These are phyloP conservation scores for Uromyces viciae-fabae DNA, from an alignment of 1,284 basidiomycete genomes.

Conservation along the genomic window DNA sequence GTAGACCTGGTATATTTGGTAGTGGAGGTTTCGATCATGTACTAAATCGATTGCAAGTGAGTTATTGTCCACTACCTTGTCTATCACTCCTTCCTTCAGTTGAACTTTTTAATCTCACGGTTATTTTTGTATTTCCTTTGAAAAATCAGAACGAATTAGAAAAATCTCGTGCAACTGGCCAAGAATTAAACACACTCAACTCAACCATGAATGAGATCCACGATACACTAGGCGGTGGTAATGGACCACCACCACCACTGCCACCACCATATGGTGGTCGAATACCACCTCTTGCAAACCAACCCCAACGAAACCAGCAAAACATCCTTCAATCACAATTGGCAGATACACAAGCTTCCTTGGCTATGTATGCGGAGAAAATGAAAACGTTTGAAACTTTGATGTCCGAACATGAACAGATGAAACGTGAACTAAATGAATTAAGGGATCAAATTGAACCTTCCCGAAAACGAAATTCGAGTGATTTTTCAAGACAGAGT, in stretches of 20 bases:
- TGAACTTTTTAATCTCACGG: not conserved
- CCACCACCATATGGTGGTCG: conserved; percentile 54
- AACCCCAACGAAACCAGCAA: conserved; percentile 47
- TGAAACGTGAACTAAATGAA: conserved; percentile 72
- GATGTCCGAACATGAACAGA: conserved; percentile 73
- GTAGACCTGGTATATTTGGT: conserved; percentile 55
- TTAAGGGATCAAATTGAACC: conserved; percentile 56
- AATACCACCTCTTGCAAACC: conserved; percentile 38
- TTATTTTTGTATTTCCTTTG: not conserved
- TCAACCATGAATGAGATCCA: conserved; percentile 85
- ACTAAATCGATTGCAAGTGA: conserved; percentile 57
- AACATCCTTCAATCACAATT: conserved; percentile 74
- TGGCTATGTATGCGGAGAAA: conserved; percentile 77
- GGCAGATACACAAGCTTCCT: conserved; percentile 74
- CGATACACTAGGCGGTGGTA: conserved; percentile 78
- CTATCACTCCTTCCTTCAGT: not conserved
- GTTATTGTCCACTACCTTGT: conserved; percentile 30
- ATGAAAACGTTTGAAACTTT: conserved; percentile 76
- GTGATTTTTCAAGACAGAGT: conserved; percentile 62
- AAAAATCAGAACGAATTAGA: conserved; percentile 76
- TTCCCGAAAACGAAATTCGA: conserved; percentile 58
- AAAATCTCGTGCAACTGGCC: conserved; percentile 89
- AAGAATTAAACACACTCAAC: conserved; percentile 75
- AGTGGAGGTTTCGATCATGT: conserved; percentile 59
- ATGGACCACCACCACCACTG: conserved; percentile 66